These are phyloP conservation scores for Schwanniomyces pseudopolymorphus DNA, from an alignment of 805 yeast species.

Conservation along the genomic window DNA sequence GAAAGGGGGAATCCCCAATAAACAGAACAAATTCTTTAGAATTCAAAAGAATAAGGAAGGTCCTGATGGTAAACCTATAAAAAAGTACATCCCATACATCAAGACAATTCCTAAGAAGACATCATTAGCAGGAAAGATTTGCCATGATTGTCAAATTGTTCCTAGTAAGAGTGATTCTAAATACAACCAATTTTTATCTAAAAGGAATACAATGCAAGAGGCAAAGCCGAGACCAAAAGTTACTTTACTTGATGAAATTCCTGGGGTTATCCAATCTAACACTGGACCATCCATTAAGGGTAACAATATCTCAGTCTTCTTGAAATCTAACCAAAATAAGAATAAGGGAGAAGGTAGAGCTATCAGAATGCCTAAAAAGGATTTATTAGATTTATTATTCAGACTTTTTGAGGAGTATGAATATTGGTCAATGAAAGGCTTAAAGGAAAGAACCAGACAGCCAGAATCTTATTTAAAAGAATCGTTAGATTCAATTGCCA, in stretches of 20 bases:
- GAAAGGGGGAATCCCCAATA: constrained; percentile 10
- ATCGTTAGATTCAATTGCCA: constrained; percentile 85
- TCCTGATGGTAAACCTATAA: constrained; percentile 20
- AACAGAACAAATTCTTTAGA: constrained; percentile 23
- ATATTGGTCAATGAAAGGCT: constrained; percentile 93
- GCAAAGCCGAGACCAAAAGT: constrained; percentile 58
- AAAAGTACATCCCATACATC: constrained; percentile 70
- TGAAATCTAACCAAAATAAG: constrained; percentile 40
- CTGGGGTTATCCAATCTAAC: constrained; percentile 85
- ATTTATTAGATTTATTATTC: constrained; percentile 83
- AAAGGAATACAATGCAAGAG: constrained; percentile 50
- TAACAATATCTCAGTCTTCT: constrained; percentile 66
- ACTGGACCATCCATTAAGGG: constrained; percentile 81
- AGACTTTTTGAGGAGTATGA: constrained; percentile 90
- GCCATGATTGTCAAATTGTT: constrained; percentile 87
- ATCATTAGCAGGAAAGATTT: constrained; percentile 78
- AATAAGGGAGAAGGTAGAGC: constrained; percentile 77
- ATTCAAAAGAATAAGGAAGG: constrained; percentile 30
- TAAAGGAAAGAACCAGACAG: constrained; percentile 90
- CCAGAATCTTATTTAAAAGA: constrained; percentile 93
- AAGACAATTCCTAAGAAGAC: constrained; percentile 90
- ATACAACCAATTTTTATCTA: constrained; percentile 58
- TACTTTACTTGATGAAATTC: constrained; percentile 72
- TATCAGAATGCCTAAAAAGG: constrained; percentile 90
- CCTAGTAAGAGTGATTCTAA: constrained; percentile 75